phyloP scores from a whole-genome alignment of 345 rosid species.

The Bruguiera gymnorhiza region DNA sequence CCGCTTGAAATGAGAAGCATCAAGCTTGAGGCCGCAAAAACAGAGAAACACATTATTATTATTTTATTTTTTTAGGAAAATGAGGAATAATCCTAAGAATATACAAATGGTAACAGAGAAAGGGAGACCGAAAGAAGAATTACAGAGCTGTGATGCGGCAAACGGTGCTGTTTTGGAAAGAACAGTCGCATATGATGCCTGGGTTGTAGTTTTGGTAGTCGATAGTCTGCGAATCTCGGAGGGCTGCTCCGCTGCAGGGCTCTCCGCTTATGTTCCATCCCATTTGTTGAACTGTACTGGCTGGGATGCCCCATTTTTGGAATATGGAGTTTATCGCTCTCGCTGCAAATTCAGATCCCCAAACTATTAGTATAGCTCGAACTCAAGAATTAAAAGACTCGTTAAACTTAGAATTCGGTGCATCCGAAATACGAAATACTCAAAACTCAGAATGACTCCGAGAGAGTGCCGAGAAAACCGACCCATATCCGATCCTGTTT shows the following conservation, averaged over 20 bases:
- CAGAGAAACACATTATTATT: too few species aligned
- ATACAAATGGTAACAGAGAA: neutral
- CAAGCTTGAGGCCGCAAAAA: too few species aligned
- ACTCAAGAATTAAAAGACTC: neutral
- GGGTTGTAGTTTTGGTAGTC: constrained; percentile 33
- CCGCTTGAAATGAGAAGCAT: too few species aligned
- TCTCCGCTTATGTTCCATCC: constrained; percentile 47
- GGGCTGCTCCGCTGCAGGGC: constrained; percentile 37
- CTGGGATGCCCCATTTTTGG: constrained; percentile 37
- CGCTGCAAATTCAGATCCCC: constrained; percentile 18
- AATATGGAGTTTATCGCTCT: constrained; percentile 49
- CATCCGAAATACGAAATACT: too few species aligned
- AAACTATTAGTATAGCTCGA: neutral
- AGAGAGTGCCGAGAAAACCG: too few species aligned
- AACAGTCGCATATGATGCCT: constrained; percentile 56
- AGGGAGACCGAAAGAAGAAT: neutral
- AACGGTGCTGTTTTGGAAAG: constrained; percentile 25
- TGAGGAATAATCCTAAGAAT: constrained; percentile 5
- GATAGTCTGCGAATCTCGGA: constrained; percentile 16
- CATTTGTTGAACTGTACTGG: neutral
- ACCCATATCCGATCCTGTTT: too few species aligned
- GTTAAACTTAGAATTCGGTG: too few species aligned
- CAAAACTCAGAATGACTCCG: too few species aligned
- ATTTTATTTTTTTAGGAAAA: too few species aligned
- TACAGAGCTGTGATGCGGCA: constrained; percentile 43